Base-by-base conservation (phyloP, 805 yeast genomes). In the Saturnispora galanensis region DNA sequence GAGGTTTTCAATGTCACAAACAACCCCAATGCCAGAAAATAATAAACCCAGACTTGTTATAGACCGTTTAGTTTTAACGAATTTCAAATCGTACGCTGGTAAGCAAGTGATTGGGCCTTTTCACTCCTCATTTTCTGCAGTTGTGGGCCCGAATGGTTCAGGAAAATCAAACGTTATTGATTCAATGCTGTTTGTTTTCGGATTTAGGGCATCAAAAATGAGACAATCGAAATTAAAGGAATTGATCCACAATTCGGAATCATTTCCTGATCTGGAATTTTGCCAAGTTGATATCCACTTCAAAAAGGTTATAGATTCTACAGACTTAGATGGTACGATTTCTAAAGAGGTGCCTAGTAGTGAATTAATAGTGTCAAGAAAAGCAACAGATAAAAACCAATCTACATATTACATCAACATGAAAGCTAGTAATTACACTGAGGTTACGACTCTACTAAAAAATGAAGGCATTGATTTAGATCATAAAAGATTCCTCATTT, bases 121-220 rank as follows among this genome's bases (percentile, higher is more conserved):
- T 63, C 84, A 93, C 55, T 66, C 89, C 32, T 86, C 94, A 5
- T 94, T 93, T 57, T 85, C 96, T 10, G 97, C 99, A 0, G 95
- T 93, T 10, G 97, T 93, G 11, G 99, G 99, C 0, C 98, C 98
- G 5, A 93, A 93, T 61, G 99, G 99, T 31, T 84, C 97, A 1
- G 98, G 98, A 7, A 93, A 93, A 65, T 84, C 96, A 35, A 93
- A 93, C 58, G 84, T 93, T 79, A 89, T 93, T 84, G 98, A 93
- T 60, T 97, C 98, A 31, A 83, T 93, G 38, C 82, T 96, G 16
- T 93, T 93, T 62, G 98, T 94, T 1, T 93, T 93, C 67, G 99
- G 99, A 0, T 93, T 93, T 65, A 71, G 97, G 47, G 97, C 98
- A 0, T 78, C 79, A 59, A 93, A 94, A 60, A 88, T 93, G 96